phyloP scores from a whole-genome alignment of 805 yeast genomes.

The Osmozyma mogii region DNA sequence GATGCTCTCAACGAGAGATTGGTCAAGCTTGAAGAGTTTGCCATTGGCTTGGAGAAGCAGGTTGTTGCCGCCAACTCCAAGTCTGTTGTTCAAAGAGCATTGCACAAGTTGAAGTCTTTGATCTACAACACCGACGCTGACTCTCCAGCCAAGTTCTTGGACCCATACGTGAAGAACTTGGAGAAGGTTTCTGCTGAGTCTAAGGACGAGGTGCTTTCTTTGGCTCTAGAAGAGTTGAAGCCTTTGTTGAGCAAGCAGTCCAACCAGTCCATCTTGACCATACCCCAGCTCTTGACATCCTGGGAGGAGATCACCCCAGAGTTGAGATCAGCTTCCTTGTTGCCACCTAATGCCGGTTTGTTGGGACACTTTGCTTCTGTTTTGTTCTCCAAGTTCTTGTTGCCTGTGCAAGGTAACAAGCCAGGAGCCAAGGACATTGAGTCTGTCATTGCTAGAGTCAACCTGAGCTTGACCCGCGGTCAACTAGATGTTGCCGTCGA shows the following conservation, averaged over 20 bases:
- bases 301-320: constrained; percentile 80
- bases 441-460: constrained; percentile 80
- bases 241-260: constrained; percentile 29
- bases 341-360: constrained; percentile 94
- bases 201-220: constrained; percentile 27
- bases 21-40: constrained; percentile 49
- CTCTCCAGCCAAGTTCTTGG: constrained; percentile 18
- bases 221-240: constrained; percentile 27
- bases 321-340: constrained; percentile 77
- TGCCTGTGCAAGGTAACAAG: constrained; percentile 66
- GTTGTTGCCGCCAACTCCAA: constrained; percentile 26
- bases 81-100: constrained; percentile 22
- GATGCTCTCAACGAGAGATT: constrained; percentile 50
- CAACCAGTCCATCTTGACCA: constrained; percentile 55
- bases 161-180: constrained; percentile 33
- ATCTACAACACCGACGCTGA: constrained; percentile 17
- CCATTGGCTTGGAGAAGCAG: constrained; percentile 32
- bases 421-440: constrained; percentile 82
- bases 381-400: constrained; percentile 65
- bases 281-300: constrained; percentile 68
- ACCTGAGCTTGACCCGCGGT: constrained; percentile 63
- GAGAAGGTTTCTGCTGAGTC: constrained; percentile 13
- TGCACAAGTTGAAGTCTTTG: constrained; percentile 25
- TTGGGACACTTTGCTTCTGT: constrained; percentile 83
- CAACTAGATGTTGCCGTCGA: constrained; percentile 85